Base-by-base conservation (phyloP, 2,329 filamentous ascomycete species). In the Parastagonospora avenae region DNA sequence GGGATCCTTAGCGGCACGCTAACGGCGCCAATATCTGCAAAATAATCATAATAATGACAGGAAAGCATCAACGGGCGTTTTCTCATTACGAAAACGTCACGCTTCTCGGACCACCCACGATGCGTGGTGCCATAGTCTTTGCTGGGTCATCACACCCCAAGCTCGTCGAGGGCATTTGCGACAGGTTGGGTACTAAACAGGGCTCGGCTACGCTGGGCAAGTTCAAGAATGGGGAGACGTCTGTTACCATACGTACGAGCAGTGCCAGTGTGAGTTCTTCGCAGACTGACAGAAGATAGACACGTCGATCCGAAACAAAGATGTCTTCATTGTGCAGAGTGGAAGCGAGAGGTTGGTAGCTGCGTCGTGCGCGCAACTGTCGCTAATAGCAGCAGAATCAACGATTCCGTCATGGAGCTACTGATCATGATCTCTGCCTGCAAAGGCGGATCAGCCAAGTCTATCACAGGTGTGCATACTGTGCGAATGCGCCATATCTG, bases 341-440 rank as follows among this genome's bases (percentile, higher is more conserved):
- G 94, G 94, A 60, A 97, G 94, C 77, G 83, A 86, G 71, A 91
- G 89, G 79, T 80, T 71, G 42, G 76, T 64, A 43, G 29, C 31
- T 46, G 33, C 15, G 42, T 46, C 31, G n/a, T 42, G 38, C 41
- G 30, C 42, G 33, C 43, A 38, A 42, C 57, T 55, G 54, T 54
- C 46, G 52, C 61, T 68, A 65, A 66, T 57, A 62, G 48, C 50
- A 24, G 19, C 70, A 80, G 77, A 78, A 96, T 97, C 82, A 99
- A 99, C 75, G 94, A 99, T 78, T 95, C 91, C 69, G 92, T 99
- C 72, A 97, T 99, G 92, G 94, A 99, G 82, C 84, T 99, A 71
- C 84, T 99, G 71, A 97, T 99, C 76, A 96, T 99, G 91, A 97
- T 97, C 67, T 94, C 91, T 60, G 94, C 94, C 63, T 99, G 94